Conservation (phyloP, 2,329 filamentous ascomycete genomes). For the Lanzia echinophila region DNA sequence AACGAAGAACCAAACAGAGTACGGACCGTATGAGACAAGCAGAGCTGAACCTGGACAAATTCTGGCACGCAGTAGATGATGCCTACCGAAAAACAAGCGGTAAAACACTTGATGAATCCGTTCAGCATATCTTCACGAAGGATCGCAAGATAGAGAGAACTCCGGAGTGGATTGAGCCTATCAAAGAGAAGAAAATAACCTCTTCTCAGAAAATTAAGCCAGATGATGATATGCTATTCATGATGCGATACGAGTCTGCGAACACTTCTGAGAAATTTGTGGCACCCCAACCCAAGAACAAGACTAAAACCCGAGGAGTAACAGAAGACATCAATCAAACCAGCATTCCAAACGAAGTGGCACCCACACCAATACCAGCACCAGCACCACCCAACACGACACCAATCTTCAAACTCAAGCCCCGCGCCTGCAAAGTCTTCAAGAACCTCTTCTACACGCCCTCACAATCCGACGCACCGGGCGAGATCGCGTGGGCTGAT, state of each 20-base stretch:
- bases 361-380: background rate
- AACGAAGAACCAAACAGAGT: constrained; percentile 40
- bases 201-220: too few species aligned
- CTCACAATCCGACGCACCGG: constrained; percentile 31
- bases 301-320: constrained; percentile 23
- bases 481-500: constrained; percentile 46
- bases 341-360: background rate
- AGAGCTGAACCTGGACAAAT: too few species aligned
- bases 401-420: constrained; percentile 31
- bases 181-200: too few species aligned
- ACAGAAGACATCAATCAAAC: background rate
- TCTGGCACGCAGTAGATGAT: too few species aligned
- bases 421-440: constrained; percentile 38
- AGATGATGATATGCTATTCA: too few species aligned
- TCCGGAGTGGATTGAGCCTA: too few species aligned
- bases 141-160: too few species aligned
- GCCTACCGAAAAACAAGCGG: too few species aligned
- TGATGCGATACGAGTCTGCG: too few species aligned
- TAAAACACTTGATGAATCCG: too few species aligned
- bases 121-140: too few species aligned
- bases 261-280: too few species aligned
- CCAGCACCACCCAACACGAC: constrained; percentile 11
- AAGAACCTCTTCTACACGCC: constrained; percentile 36
- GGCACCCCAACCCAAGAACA: constrained; percentile 19
- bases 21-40: constrained; percentile 39